These are phyloP conservation scores for Phytophthora nicotianae DNA, from an alignment of 352 stramenopile genomes.

Conservation along the genomic window DNA sequence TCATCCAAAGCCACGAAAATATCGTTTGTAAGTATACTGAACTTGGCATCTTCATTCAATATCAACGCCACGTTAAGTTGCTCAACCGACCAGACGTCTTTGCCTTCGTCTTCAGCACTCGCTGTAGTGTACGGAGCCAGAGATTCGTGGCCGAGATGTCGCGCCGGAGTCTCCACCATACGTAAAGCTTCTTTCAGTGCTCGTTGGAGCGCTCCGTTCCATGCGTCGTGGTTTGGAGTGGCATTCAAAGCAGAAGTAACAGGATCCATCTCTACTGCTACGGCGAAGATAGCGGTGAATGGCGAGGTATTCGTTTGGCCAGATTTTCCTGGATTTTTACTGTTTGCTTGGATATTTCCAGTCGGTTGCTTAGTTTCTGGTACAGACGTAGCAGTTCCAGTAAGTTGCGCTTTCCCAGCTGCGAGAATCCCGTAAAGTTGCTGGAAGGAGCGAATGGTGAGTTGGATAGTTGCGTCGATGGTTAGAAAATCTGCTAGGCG, in stretches of 20 bases:
- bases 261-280: constrained; percentile 74
- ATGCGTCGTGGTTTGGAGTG: constrained; percentile 67
- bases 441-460: constrained; percentile 84
- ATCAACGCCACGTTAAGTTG: constrained; percentile 82
- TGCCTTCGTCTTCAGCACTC: constrained; percentile 85
- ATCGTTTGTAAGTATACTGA: constrained; percentile 83
- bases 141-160: constrained; percentile 82
- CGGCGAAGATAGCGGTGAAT: constrained; percentile 65
- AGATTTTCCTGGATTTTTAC: constrained; percentile 24
- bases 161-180: constrained; percentile 88
- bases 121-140: constrained; percentile 80
- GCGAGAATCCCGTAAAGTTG: constrained; percentile 56
- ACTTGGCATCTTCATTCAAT: constrained; percentile 83
- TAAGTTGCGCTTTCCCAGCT: constrained; percentile 49
- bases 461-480: constrained; percentile 87
- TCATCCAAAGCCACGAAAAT: constrained; percentile 86
- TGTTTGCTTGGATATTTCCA: constrained; percentile 2
- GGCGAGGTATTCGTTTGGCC: constrained; percentile 22
- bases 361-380: not conserved
- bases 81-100: constrained; percentile 79
- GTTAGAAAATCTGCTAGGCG: constrained; percentile 93
- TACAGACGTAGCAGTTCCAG: not conserved
- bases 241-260: constrained; percentile 46
- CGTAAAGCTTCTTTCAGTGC: constrained; percentile 86
- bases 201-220: constrained; percentile 69